Percentiles rank a stretch among this genome's conserved stretches.
Evolutionary conservation across 2,329 filamentous ascomycete species (phyloP).

Genomic region (Aureobasidium sp.): DNA sequence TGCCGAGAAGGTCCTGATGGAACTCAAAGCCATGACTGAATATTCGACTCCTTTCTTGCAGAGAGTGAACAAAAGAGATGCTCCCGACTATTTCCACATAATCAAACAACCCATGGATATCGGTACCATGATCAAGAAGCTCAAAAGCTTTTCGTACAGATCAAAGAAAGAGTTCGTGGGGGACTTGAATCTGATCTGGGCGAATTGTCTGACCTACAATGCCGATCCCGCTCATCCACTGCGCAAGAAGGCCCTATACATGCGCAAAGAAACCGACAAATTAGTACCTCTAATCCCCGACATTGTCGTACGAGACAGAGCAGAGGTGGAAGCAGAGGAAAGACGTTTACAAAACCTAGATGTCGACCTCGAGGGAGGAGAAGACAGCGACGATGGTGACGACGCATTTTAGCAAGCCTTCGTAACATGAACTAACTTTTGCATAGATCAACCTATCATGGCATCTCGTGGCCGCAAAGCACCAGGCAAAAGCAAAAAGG

Average conservation of each 20-base stretch:
- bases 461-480: constrained; percentile 89
- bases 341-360: constrained; percentile 77
- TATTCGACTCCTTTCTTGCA: constrained; percentile 95
- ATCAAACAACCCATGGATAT: constrained; percentile 98
- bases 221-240: constrained; percentile 80
- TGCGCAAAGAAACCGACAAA: constrained; percentile 97
- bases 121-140: constrained; percentile 96
- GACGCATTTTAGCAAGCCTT: constrained; percentile 2
- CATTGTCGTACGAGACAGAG: constrained; percentile 79
- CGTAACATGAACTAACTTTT: background rate
- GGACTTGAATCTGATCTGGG: constrained; percentile 92
- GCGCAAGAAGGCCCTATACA: constrained; percentile 86
- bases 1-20: constrained; percentile 90
- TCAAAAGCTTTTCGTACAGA: constrained; percentile 57
- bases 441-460: constrained; percentile 76
- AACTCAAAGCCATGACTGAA: constrained; percentile 94
- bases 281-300: constrained; percentile 92
- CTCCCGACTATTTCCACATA: constrained; percentile 86
- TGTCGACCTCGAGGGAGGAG: constrained; percentile 70
- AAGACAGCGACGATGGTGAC: constrained; percentile 77
- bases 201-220: constrained; percentile 94
- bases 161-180: constrained; percentile 86
- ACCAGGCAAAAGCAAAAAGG: constrained; percentile 69
- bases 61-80: constrained; percentile 92
- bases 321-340: constrained; percentile 71